Conservation (phyloP, 2,329 filamentous ascomycete genomes). For the Monilinia laxa region DNA sequence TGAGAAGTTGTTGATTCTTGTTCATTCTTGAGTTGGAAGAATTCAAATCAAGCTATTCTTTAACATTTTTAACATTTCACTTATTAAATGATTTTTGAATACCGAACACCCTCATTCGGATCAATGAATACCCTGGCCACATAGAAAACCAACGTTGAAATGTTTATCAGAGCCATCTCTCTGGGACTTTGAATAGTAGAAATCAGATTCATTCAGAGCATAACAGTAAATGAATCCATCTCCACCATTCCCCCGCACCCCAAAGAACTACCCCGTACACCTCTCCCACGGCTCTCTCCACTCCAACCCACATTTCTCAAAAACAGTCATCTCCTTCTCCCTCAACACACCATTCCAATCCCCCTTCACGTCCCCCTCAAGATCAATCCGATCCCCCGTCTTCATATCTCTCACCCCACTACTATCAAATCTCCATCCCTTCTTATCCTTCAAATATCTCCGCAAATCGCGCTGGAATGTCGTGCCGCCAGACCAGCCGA, state of each 20-base stretch:
- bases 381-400: conserved; percentile 58
- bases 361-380: conserved; percentile 58
- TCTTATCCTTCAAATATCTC: conserved; percentile 71
- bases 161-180: background rate
- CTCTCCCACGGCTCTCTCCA: conserved; percentile 67
- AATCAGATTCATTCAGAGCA: background rate
- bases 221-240: too few relatives aligned
- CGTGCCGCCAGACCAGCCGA: conserved; percentile 85
- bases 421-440: conserved; percentile 83
- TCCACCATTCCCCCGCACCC: background rate
- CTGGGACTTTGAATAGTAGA: background rate
- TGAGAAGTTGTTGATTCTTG: too few relatives aligned
- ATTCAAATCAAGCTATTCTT: too few relatives aligned
- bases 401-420: conserved; percentile 82
- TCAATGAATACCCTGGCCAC: too few relatives aligned
- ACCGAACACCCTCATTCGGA: too few relatives aligned
- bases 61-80: too few relatives aligned
- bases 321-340: conserved; percentile 77
- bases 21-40: too few relatives aligned
- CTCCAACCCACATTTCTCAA: conserved; percentile 71
- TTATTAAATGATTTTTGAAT: too few relatives aligned
- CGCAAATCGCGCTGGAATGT: conserved; percentile 88
- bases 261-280: conserved; percentile 41
- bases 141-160: background rate
- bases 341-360: conserved; percentile 37